Base-by-base conservation (phyloP, 192 early-diverging fungal species). In the Pilaira anomala region DNA sequence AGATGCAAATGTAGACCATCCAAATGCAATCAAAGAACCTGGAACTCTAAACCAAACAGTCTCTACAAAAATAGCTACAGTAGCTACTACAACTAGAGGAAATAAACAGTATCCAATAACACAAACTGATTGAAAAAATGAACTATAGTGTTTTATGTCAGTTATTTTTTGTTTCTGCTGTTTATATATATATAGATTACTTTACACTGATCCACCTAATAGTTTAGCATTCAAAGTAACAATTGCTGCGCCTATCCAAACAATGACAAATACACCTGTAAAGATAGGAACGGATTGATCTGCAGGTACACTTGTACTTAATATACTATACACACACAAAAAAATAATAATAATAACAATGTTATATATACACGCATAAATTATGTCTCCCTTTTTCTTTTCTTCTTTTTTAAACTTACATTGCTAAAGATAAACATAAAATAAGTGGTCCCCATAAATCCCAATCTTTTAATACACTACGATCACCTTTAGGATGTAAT, bases 51-150 rank as follows among this genome's bases (percentile, higher is more conserved):
- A 77, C 50, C 88, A 80, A 40, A 95, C 73, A 50, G 80, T 76
- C 28, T 74, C 56, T 1, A 85, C 81, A 60, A 94, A 78, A 29
- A 93, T 76, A 1, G 87, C 71, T 5, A 94, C 67, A 16, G 96
- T 68, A 22, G 92, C 85, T 26, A 87, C 91, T 22, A 93, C 72
- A 1, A 93, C 88, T 62, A 98, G 78, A 8, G 96, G 96, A 63
- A 96, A 98, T 58, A 97, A 77, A 73, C 96, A 98, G 78, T 98
- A 98, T 7, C 95, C 95, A 53, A 98, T 80, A 14, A 95, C 89
- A 75, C 96, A 98, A 7, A 98, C 93, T 65, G 87, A 90, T 66
- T 98, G 96, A 74, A 96, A 96, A 67, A 98, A 97, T 8, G 96
- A 98, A 8, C 90, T 93, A 72, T 25, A 46, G 40, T 22, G 7